phyloP scores from a whole-genome alignment of 1,284 basidiomycete genomes.

The Afroboletus lepidellus region DNA sequence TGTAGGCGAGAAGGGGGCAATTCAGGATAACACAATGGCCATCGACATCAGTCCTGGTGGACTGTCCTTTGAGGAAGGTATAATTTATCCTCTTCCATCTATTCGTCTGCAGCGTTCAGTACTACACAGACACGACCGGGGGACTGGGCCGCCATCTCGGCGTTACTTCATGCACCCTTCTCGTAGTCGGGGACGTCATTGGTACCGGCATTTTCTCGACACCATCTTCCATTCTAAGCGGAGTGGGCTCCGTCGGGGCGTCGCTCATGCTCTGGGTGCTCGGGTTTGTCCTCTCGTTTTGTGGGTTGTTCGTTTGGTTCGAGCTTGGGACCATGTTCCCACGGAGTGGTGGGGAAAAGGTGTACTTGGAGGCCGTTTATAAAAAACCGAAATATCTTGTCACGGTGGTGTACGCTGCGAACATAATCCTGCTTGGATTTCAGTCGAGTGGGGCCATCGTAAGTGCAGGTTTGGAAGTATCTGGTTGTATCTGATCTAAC shows the following conservation, averaged over 20 bases:
- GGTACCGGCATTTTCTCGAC: slow-evolving; percentile 68
- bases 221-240: slow-evolving; percentile 52
- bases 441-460: slow-evolving; percentile 56
- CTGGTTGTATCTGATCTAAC: slow-evolving; percentile 30
- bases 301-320: slow-evolving; percentile 55
- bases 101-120: neutral
- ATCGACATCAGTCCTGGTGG: slow-evolving; percentile 20
- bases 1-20: neutral
- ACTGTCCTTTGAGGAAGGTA: slow-evolving; percentile 33
- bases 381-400: slow-evolving; percentile 45
- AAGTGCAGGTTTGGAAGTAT: slow-evolving; percentile 16
- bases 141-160: slow-evolving; percentile 53
- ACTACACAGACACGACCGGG: slow-evolving; percentile 39
- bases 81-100: neutral
- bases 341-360: slow-evolving; percentile 55
- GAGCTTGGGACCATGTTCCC: slow-evolving; percentile 57
- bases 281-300: slow-evolving; percentile 51
- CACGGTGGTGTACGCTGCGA: slow-evolving; percentile 48
- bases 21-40: neutral
- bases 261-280: slow-evolving; percentile 58
- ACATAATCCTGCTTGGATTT: slow-evolving; percentile 51
- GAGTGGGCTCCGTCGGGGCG: slow-evolving; percentile 51
- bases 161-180: slow-evolving; percentile 48
- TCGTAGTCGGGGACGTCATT: slow-evolving; percentile 52
- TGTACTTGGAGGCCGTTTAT: slow-evolving; percentile 55